phyloP scores from a whole-genome alignment of 1,284 basidiomycete genomes.

The Cutaneotrichosporon sp. region DNA sequence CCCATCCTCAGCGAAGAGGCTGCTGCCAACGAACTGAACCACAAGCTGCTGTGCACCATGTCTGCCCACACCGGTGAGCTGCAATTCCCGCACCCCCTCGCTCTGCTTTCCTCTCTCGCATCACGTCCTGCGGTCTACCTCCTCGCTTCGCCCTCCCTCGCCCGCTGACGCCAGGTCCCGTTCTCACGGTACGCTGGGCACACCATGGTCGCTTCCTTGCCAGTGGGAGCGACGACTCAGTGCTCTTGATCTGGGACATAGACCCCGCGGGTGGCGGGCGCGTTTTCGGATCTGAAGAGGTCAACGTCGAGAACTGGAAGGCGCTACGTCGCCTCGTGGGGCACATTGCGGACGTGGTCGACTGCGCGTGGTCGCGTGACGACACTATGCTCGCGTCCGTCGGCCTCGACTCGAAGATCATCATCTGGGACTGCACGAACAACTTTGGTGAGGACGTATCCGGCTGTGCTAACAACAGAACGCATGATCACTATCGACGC shows the following conservation, averaged over 20 bases:
- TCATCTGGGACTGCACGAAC: constrained; percentile 82
- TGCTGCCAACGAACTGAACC: constrained; percentile 72
- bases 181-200: constrained; percentile 93
- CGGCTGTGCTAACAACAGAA: constrained; percentile 56
- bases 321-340: constrained; percentile 85
- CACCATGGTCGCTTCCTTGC: constrained; percentile 91
- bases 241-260: constrained; percentile 95
- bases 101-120: not conserved
- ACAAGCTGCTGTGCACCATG: constrained; percentile 85
- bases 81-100: not conserved
- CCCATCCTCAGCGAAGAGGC: constrained; percentile 76
- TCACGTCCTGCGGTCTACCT: no score
- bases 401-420: constrained; percentile 84
- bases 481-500: constrained; percentile 76
- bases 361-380: constrained; percentile 90
- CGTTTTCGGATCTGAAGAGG: constrained; percentile 87
- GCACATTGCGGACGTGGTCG: constrained; percentile 95
- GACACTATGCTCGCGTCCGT: constrained; percentile 91
- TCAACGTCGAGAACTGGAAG: constrained; percentile 98
- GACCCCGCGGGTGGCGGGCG: constrained; percentile 81
- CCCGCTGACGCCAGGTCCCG: constrained; percentile 61
- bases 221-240: constrained; percentile 92
- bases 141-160: not conserved
- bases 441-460: constrained; percentile 65
- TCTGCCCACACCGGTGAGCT: constrained; percentile 77